These are phyloP conservation scores for Chernovozyma sophiae-reginae DNA, from an alignment of 1,139 yeast genomes.

Conservation along the genomic window DNA sequence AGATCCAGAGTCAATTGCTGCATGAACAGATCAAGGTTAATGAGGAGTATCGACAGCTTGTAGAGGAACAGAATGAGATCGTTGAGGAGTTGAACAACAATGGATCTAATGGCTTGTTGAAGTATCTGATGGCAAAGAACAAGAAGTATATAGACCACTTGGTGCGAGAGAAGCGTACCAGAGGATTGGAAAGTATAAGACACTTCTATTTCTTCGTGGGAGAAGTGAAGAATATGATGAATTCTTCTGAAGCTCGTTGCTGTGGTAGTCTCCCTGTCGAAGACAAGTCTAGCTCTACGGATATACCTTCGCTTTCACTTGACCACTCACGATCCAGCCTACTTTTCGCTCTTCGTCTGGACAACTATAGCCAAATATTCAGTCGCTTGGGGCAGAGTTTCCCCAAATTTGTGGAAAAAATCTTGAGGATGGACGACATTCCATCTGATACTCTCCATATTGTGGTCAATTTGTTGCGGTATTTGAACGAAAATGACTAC, in stretches of 20 bases:
- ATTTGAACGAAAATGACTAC: too few species aligned
- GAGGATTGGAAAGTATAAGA: slow-evolving; percentile 1
- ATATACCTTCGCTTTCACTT: not conserved
- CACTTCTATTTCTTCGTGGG: slow-evolving; percentile 5
- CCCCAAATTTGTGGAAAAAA: too few species aligned
- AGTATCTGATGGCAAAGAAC: slow-evolving; percentile 4
- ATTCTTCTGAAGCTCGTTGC: too few species aligned
- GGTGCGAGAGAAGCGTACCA: not conserved
- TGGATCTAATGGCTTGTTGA: slow-evolving; percentile 4
- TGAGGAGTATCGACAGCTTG: slow-evolving; percentile 12
- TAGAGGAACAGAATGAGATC: slow-evolving; percentile 3
- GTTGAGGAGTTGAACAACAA: slow-evolving; percentile 5
- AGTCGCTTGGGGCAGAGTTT: too few species aligned
- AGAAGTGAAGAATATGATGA: not conserved
- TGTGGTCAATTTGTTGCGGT: too few species aligned
- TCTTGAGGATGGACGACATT: too few species aligned
- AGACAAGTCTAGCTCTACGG: too few species aligned
- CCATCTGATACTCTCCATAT: too few species aligned
- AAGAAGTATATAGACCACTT: slow-evolving; percentile 3
- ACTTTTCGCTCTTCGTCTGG: too few species aligned
- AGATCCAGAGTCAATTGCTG: slow-evolving; percentile 15
- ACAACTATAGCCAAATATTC: too few species aligned
- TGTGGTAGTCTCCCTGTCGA: too few species aligned
- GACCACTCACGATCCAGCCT: too few species aligned
- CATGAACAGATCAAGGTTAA: slow-evolving; percentile 12